A percentile compares a stretch with the other conserved stretches of the same genome.
These are phyloP conservation scores for Echites panduratus DNA, from an alignment of 257 asterid species.

Conservation along the genomic window DNA sequence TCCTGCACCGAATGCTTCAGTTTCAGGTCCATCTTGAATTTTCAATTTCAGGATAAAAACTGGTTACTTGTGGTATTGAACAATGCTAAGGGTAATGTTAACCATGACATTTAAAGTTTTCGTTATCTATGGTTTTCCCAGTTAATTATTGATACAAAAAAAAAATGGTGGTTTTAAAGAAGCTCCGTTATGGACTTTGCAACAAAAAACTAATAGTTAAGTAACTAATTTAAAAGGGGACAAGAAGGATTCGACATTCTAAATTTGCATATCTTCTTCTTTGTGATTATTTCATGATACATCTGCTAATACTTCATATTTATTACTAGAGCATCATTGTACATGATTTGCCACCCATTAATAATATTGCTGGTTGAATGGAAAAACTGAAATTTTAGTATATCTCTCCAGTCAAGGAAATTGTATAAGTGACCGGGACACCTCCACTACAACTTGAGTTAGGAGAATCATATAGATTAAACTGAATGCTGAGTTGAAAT, in stretches of 20 bases:
- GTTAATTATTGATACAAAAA: not conserved
- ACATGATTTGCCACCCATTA: not conserved
- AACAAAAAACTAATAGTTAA: not conserved
- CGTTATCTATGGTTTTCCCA: not conserved
- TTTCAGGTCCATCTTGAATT: slow-evolving; percentile 26
- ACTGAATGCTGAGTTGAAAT: not conserved
- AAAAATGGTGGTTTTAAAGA: not conserved
- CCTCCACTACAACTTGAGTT: not conserved
- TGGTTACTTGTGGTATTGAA: not conserved
- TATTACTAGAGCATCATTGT: not conserved
- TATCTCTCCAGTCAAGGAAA: not conserved
- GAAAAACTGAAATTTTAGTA: not conserved
- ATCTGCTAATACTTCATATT: not conserved
- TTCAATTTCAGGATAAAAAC: not conserved
- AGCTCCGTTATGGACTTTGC: not conserved
- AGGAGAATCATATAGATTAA: too few relatives aligned
- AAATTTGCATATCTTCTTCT: not conserved
- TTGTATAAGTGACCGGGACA: not conserved
- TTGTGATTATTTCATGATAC: not conserved
- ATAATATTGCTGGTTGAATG: not conserved
- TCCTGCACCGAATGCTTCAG: slow-evolving; percentile 28
- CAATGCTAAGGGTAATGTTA: not conserved
- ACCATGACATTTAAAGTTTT: not conserved
- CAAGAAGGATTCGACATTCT: not conserved
- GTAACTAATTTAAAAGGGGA: not conserved